Conservation (phyloP, 257 asterid genomes). For the Ballota nigra region DNA sequence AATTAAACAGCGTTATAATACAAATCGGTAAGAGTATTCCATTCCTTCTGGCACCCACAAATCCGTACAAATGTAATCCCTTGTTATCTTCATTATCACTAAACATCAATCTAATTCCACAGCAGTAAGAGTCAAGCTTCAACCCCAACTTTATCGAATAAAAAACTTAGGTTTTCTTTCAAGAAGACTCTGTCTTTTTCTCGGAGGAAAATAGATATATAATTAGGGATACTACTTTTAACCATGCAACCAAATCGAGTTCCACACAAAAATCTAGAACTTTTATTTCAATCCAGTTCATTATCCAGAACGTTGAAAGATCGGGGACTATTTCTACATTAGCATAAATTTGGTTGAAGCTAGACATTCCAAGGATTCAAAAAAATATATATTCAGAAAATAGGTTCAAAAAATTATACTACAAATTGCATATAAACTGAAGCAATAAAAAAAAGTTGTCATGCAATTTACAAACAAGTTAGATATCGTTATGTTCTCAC, state of each 20-base stretch:
- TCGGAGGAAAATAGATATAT: no score
- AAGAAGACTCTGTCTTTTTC: no score
- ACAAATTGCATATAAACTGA: neutral
- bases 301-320: no score
- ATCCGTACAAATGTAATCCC: neutral
- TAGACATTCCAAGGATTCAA: no score
- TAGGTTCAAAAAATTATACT: no score
- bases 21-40: neutral
- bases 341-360: no score
- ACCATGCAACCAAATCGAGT: no score
- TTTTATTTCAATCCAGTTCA: no score
- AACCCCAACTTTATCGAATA: conserved; percentile 2
- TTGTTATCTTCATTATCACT: neutral
- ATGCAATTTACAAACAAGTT: neutral
- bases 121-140: neutral
- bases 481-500: neutral
- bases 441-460: neutral
- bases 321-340: no score
- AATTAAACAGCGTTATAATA: neutral
- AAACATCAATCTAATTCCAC: neutral
- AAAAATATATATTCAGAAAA: no score
- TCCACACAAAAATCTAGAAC: no score
- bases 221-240: no score
- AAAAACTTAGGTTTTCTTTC: neutral
- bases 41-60: neutral